A percentile compares a stretch with the other conserved stretches of the same genome.
Evolutionary conservation across 108 stramenopile genomes (phyloP).

Genomic region (Craspedostauros australis): DNA sequence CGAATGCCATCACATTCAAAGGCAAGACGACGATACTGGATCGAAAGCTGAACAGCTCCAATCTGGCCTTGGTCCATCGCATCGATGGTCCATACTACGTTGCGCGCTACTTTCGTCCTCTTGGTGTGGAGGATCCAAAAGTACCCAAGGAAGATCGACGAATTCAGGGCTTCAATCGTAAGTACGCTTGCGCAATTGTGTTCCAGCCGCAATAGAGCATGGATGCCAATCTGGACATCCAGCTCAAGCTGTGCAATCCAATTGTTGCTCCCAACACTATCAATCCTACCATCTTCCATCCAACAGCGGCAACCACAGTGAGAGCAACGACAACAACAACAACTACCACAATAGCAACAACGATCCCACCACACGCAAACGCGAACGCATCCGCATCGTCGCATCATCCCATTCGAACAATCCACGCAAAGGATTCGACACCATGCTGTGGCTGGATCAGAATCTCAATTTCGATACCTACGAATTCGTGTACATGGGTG

Average conservation of each 20-base stretch:
- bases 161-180: constrained; percentile 6
- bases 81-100: constrained; percentile 18
- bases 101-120: constrained; percentile 1
- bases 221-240: constrained; percentile 11
- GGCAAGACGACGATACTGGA: constrained; percentile 1
- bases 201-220: constrained; percentile 16
- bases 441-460: constrained; percentile 8
- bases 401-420: constrained; percentile 13
- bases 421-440: constrained; percentile 16
- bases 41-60: not conserved
- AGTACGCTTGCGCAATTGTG: constrained; percentile 9
- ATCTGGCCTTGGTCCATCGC: constrained; percentile 12
- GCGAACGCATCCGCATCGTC: constrained; percentile 4
- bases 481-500: constrained; percentile 15
- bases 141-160: constrained; percentile 6
- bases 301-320: too few species aligned
- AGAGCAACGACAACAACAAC: too few species aligned
- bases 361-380: not conserved
- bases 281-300: constrained; percentile 5
- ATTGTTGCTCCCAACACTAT: constrained; percentile 17
- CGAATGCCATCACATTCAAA: constrained; percentile 16
- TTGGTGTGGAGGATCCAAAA: not conserved
- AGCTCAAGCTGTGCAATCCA: constrained; percentile 10
- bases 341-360: too few species aligned
- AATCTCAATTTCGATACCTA: constrained; percentile 2